Base-by-base conservation (phyloP, 495 filamentous ascomycete genomes). In the Podospora bellae-mahoneyi region DNA sequence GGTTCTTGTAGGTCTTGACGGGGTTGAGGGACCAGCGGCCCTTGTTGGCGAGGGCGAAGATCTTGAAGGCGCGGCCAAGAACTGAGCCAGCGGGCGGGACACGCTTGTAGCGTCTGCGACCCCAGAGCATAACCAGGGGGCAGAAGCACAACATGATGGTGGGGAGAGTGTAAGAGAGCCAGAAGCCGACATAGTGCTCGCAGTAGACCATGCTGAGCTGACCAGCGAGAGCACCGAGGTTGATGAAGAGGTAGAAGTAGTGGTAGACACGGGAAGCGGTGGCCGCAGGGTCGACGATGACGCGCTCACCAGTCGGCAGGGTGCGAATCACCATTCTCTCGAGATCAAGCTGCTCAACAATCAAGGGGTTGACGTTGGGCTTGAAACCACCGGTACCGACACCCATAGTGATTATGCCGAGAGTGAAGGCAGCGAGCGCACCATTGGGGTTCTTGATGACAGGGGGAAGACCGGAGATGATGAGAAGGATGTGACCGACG, bases 141-240 rank as follows among this genome's bases (percentile, higher is more conserved):
- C 86, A 89, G 66, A 87, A 64, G 65, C 82, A 80, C 74, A 92
- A 80, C 32, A 85, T 68, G 62, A 81, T 69, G 1, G 88, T 90
- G 6, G 89, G 88, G 18, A 91, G 80, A 5, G 84, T 78, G 72
- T 77, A 92, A 0, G 89, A 81, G n/a, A 92, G 82, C 83, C 86
- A 93, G 80, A 92, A 93, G 23, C 91, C 91, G 65, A 92, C 87
- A 64, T 91, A 91, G 67, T 89, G 85, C 78, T 91, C 90, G 6
- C 86, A 85, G 72, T 90, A 91, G 30, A 86, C 85, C 87, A 90
- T 82, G 19, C 71, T 60, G 28, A 84, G 76, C 55, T 79, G 78
- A 4, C 80, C 88, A 30, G 83, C 48, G 19, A 91, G 72, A 1
- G 87, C 80, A 55, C 89, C 89, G 57, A 90, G 73, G 73, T 92